phyloP scores from a whole-genome alignment of 1,139 yeast species.

The Blastobotrys buckinghamii region DNA sequence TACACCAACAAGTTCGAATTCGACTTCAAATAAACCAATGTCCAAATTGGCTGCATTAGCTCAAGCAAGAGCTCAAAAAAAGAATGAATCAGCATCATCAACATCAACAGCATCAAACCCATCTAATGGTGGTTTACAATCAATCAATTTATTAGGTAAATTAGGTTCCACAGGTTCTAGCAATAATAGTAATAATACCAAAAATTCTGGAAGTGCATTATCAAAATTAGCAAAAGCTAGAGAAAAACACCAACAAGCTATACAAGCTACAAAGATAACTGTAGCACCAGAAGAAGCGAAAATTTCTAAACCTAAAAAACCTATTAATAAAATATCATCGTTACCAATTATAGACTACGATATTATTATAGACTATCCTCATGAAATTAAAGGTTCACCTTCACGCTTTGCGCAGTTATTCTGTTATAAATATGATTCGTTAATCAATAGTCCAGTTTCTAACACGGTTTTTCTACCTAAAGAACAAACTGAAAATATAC shows the following conservation, averaged over 20 bases:
- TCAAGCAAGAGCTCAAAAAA: slow-evolving; percentile 33
- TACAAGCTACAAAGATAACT: not conserved
- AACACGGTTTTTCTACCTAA: slow-evolving; percentile 33
- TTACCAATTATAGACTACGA: slow-evolving; percentile 9
- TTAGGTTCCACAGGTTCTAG: not conserved
- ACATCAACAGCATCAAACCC: not conserved
- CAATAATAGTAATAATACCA: not conserved
- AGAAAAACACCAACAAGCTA: slow-evolving; percentile 5
- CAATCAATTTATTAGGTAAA: slow-evolving; percentile 8
- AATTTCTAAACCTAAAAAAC: slow-evolving; percentile 3
- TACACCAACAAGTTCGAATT: too few species aligned
- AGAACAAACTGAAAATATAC: slow-evolving; percentile 33
- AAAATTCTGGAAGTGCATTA: slow-evolving; percentile 7
- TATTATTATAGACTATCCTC: not conserved
- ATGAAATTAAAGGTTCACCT: slow-evolving; percentile 7
- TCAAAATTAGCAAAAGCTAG: slow-evolving; percentile 11
- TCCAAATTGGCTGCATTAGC: slow-evolving; percentile 49
- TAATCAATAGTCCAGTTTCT: slow-evolving; percentile 25
- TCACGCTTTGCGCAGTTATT: slow-evolving; percentile 12
- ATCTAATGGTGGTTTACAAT: not conserved
- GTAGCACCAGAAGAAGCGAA: slow-evolving; percentile 8
- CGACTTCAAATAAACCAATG: slow-evolving; percentile 11
- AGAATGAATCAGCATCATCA: not conserved
- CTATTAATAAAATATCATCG: not conserved
- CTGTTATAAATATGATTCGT: slow-evolving; percentile 1